phyloP scores from a whole-genome alignment of 495 filamentous ascomycete genomes.

The Neurospora sp. region DNA sequence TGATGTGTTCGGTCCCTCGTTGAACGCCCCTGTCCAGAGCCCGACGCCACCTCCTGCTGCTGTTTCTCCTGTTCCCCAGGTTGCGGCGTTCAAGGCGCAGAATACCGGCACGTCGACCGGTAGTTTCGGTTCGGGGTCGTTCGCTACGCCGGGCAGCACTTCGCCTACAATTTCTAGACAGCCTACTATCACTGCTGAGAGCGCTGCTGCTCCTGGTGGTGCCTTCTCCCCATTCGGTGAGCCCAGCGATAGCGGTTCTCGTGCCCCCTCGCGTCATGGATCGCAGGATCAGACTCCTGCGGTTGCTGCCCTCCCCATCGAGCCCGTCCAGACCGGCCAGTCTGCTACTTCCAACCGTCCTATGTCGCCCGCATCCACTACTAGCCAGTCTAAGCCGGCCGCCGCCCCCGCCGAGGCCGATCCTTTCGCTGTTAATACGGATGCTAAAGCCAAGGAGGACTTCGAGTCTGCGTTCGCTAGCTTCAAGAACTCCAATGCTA shows the following conservation, averaged over 20 bases:
- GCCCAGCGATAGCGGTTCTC: slow-evolving; percentile 16
- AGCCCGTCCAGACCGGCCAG: slow-evolving; percentile 23
- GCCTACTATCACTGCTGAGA: slow-evolving; percentile 35
- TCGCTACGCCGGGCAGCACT: slow-evolving; percentile 41
- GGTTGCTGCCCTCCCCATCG: slow-evolving; percentile 18
- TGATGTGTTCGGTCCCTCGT: slow-evolving; percentile 76
- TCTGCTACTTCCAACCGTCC: slow-evolving; percentile 22
- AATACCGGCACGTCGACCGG: slow-evolving; percentile 40
- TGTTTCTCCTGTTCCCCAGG: slow-evolving; percentile 13
- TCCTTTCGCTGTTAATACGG: slow-evolving; percentile 45
- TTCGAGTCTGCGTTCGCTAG: slow-evolving; percentile 66
- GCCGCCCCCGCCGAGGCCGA: slow-evolving; percentile 20
- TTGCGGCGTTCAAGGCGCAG: slow-evolving; percentile 58
- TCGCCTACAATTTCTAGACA: slow-evolving; percentile 46
- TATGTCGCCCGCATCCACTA: slow-evolving; percentile 10
- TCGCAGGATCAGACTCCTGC: background rate
- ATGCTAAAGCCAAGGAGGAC: slow-evolving; percentile 57
- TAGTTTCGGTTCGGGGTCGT: slow-evolving; percentile 34
- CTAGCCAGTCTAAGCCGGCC: slow-evolving; percentile 10
- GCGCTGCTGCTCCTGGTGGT: background rate
- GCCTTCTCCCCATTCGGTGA: slow-evolving; percentile 54
- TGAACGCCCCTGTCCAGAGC: slow-evolving; percentile 22
- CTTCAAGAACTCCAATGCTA: slow-evolving; percentile 34
- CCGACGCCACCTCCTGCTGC: slow-evolving; percentile 43
- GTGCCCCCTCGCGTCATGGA: slow-evolving; percentile 5